phyloP scores from a whole-genome alignment of 2,329 filamentous ascomycete species.

The Botrytis porri region DNA sequence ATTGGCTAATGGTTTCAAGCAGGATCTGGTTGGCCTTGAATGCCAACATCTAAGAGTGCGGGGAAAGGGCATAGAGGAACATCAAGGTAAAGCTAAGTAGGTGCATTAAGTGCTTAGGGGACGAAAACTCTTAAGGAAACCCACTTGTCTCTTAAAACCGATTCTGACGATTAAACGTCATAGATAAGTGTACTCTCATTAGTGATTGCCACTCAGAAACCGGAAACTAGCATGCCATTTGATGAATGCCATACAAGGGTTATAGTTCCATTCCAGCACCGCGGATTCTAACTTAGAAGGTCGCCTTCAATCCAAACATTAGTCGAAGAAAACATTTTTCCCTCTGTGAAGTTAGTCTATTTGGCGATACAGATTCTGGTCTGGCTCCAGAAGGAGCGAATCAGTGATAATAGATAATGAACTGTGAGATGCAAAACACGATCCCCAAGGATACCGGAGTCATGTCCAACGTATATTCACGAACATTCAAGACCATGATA shows the following conservation, averaged over 20 bases:
- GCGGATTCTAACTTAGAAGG: not conserved
- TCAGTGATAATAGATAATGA: not conserved
- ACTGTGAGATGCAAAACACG: not conserved
- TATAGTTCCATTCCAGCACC: not conserved
- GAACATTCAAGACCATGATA: not conserved
- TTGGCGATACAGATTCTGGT: not conserved
- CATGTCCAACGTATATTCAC: not conserved
- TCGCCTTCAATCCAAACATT: not conserved
- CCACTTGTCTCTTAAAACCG: not conserved
- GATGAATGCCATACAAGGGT: not conserved
- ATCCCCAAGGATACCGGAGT: not conserved
- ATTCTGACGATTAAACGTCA: not conserved
- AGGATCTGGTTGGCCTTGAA: not conserved
- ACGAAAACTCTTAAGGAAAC: not conserved
- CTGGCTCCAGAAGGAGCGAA: not conserved
- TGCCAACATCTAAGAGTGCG: not conserved
- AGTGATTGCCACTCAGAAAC: not conserved
- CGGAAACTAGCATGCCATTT: not conserved
- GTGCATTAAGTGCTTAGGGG: not conserved
- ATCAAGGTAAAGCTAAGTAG: not conserved
- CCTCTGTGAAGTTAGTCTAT: not conserved
- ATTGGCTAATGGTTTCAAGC: not conserved
- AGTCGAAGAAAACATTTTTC: not conserved
- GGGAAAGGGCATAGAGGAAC: not conserved
- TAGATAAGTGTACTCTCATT: not conserved